Base-by-base conservation (phyloP, 1,284 basidiomycete genomes). In the Stereum hirsutum region DNA sequence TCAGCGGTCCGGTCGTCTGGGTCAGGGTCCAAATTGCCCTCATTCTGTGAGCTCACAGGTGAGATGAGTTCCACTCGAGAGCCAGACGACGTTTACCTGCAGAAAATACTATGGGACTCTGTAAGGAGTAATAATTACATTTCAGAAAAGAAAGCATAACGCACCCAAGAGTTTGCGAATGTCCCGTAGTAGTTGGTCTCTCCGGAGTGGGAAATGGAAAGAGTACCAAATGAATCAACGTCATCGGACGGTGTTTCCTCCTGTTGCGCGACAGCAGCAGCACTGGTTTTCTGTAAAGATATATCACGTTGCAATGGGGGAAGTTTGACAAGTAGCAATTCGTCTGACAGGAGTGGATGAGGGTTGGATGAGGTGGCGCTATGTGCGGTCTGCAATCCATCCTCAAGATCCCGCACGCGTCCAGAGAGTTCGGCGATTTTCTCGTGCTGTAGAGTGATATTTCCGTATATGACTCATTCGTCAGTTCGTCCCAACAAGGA, bases 371-470 rank as follows among this genome's bases (percentile, higher is more conserved):
- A 74, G n/a, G 78, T 57, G 33, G 70, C 68, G 5, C 66, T 57
- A 54, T 89, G 82, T 0, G 78, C 72, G 2, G 63, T 53, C 27
- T 80, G 70, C 24, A 89, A 63, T 6, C 66, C 78, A 52, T 88
- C 83, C 56, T 89, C 86, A n/a, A 89, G 71, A 43, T 86, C 77
- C 43, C 83, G 74, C 17, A 88, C 78, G 37, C 87, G 82, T 47
- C 64, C 75, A 33, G 79, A 75, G 6, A 89, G 73, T 54, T 85
- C 78, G 17, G 75, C 67, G 45, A 89, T 89, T 60, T 88, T 86
- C 60, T 87, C 83, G 56, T 89, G 86, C 0, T n/a, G n/a, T n/a
- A n/a, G n/a, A n/a, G n/a, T n/a, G n/a, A n/a, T n/a, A n/a, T n/a
- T n/a, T n/a, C n/a, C n/a, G n/a, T n/a, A n/a, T n/a, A n/a, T n/a